Evolutionary conservation across 169 alveolate species (phyloP).

Genomic region (Toxoplasma gondii): DNA sequence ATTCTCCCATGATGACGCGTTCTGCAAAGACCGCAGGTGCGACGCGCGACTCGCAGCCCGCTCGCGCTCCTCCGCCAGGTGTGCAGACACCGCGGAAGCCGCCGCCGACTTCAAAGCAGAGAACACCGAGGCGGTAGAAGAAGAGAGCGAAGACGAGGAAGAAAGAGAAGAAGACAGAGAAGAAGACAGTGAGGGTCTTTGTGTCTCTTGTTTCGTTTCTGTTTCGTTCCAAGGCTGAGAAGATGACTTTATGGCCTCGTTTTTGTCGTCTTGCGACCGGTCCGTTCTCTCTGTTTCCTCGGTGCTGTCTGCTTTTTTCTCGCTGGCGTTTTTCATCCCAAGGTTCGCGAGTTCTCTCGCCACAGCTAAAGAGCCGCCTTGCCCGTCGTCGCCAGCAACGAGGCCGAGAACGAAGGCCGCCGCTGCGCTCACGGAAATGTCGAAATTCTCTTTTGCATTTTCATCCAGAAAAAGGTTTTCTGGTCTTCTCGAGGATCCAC

Average conservation of each 20-base stretch:
- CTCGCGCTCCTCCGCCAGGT: background rate
- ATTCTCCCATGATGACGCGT: background rate
- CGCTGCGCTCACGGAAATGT: background rate
- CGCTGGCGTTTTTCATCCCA: background rate
- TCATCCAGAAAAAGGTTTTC: background rate
- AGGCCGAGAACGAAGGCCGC: background rate
- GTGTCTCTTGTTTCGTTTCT: background rate
- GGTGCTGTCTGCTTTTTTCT: background rate
- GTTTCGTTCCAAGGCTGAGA: background rate
- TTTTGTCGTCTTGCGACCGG: background rate
- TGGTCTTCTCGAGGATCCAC: background rate
- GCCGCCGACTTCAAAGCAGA: background rate
- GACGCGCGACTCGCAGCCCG: background rate
- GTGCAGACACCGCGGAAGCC: conserved; percentile 12
- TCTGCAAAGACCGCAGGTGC: conserved; percentile 41
- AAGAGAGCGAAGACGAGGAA: background rate
- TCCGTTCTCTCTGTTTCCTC: background rate
- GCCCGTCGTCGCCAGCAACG: conserved; percentile 2
- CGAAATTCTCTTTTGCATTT: background rate
- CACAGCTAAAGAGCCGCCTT: conserved; percentile 9
- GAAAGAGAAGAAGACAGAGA: background rate
- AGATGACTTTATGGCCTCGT: background rate
- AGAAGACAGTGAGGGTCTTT: too few relatives aligned
- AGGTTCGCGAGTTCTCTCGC: background rate
- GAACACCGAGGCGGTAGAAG: background rate